Conservation (phyloP, 805 yeast species). For the Candida schatavii region DNA sequence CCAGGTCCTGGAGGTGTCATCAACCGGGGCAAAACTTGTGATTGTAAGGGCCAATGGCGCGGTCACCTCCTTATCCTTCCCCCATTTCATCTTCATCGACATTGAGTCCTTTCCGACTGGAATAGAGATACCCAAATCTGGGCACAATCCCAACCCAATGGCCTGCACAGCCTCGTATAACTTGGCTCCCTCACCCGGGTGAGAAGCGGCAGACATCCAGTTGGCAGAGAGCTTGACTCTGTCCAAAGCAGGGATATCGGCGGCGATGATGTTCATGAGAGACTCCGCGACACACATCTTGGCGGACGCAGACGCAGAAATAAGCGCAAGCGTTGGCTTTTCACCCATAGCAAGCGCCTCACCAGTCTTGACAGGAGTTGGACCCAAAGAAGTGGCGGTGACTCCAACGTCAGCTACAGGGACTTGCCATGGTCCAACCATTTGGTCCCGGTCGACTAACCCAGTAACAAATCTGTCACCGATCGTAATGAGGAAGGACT, state of each 20-base stretch:
- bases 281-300: conserved; percentile 96
- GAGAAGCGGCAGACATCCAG: conserved; percentile 99
- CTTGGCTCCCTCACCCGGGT: conserved; percentile 92
- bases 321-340: conserved; percentile 85
- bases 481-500: conserved; percentile 91
- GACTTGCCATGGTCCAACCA: conserved; percentile 99
- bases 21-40: conserved; percentile 89
- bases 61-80: conserved; percentile 82
- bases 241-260: conserved; percentile 74
- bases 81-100: conserved; percentile 99
- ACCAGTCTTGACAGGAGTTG: conserved; percentile 70
- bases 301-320: conserved; percentile 87
- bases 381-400: conserved; percentile 86
- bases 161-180: conserved; percentile 97
- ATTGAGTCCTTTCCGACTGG: conserved; percentile 99
- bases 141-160: conserved; percentile 90
- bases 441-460: conserved; percentile 92
- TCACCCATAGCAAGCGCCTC: conserved; percentile 98
- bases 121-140: conserved; percentile 83
- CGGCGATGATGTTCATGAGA: conserved; percentile 81
- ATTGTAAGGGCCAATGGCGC: conserved; percentile 91
- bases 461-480: conserved; percentile 99
- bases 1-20: conserved; percentile 87
- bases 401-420: conserved; percentile 99
- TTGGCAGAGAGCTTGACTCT: conserved; percentile 88